Percentiles rank a stretch among this genome's conserved stretches.
phyloP scores from a whole-genome alignment of 75 land plant species.

The Isoetes taiwanensis region DNA sequence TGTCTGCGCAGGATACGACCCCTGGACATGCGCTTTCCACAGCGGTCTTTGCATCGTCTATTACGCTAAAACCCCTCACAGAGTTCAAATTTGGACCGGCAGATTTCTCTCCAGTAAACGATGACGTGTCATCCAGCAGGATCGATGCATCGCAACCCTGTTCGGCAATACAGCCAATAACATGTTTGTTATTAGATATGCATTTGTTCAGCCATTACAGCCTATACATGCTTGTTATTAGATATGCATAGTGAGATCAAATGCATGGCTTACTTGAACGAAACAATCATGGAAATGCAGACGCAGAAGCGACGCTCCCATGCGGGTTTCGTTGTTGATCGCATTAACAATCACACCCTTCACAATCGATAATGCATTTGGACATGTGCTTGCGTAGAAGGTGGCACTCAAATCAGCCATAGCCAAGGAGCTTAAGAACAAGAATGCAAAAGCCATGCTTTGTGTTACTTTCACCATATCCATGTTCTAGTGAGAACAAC shows the following conservation, averaged over 20 bases:
- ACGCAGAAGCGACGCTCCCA: conserved; percentile 15
- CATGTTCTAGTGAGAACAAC: no score
- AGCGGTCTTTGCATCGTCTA: neutral
- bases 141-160: conserved; percentile 14
- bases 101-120: neutral
- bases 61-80: neutral
- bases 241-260: neutral
- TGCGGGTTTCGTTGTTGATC: conserved; percentile 9
- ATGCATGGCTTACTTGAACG: conserved; percentile 9
- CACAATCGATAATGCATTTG: conserved; percentile 11
- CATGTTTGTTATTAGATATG: neutral
- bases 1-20: conserved; percentile 10
- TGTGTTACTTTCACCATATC: no score
- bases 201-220: no score
- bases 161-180: neutral
- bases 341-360: neutral
- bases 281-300: conserved; percentile 25
- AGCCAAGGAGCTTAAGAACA: no score
- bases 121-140: conserved; percentile 1
- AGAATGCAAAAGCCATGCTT: no score
- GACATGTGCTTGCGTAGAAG: conserved; percentile 11
- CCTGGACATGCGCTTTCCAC: conserved; percentile 3
- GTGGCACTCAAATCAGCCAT: conserved; percentile 9
- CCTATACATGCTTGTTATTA: no score
- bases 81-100: conserved; percentile 1